Evolutionary conservation across 1,139 yeast species (phyloP).

Genomic region (Sugiyamaella xylanicola): DNA sequence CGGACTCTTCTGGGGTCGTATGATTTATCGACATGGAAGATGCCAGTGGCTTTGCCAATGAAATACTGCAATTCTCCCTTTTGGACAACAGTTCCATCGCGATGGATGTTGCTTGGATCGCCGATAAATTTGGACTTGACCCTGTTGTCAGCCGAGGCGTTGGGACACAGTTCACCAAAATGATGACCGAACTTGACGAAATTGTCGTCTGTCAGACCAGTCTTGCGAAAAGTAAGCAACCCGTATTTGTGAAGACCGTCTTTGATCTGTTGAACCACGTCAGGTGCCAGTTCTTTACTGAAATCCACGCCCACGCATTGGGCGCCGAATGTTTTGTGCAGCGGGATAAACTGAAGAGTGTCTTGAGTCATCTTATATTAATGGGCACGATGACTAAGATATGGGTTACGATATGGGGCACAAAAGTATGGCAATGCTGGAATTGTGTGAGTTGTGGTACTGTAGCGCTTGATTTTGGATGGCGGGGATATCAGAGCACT

Average conservation of each 20-base stretch:
- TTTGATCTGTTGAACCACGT: constrained; percentile 15
- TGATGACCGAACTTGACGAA: constrained; percentile 14
- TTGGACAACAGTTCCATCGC: constrained; percentile 17
- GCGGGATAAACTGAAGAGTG: constrained; percentile 12
- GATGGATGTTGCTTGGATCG: constrained; percentile 20
- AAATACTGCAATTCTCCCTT: constrained; percentile 20
- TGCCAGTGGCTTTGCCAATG: constrained; percentile 21
- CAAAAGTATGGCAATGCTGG: too few relatives aligned
- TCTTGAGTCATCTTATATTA: constrained; percentile 7
- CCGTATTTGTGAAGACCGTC: constrained; percentile 20
- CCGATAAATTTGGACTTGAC: constrained; percentile 17
- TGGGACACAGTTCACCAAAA: constrained; percentile 8
- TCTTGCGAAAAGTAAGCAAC: constrained; percentile 17
- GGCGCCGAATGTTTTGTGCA: constrained; percentile 22
- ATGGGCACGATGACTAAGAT: neutral
- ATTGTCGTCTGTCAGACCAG: constrained; percentile 19
- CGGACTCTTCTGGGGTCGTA: constrained; percentile 21
- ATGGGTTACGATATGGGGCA: neutral
- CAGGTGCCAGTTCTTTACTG: constrained; percentile 10
- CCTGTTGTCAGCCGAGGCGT: constrained; percentile 8
- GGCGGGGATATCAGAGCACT: too few relatives aligned
- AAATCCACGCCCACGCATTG: constrained; percentile 19
- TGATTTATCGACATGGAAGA: constrained; percentile 22
- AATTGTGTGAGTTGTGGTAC: too few relatives aligned
- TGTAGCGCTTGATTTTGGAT: too few relatives aligned